Base-by-base conservation (phyloP, 78 protist genomes). In the Dictyostelium firmibasis region DNA sequence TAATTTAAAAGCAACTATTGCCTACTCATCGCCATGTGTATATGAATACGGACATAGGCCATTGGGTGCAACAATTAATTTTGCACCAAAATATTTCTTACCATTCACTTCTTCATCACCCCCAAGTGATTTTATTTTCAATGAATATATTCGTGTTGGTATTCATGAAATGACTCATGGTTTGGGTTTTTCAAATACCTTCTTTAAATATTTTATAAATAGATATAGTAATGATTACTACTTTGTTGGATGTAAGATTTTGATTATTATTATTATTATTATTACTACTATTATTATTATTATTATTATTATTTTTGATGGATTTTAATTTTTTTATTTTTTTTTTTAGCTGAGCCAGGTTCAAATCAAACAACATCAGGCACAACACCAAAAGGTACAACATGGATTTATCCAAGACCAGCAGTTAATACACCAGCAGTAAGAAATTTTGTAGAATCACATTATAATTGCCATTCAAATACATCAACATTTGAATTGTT, bases 101-200 rank as follows among this genome's bases (percentile, higher is more conserved):
- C 33, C 69, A n/a, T 67, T 69, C 25, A 25, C 81, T 74, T 69
- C 77, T 29, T 0, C 38, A 27, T 35, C 29, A 27, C 16, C 50
- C 27, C 62, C 77, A 75, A 8, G 23, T 20, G 29, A 64, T 50
- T 47, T 64, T 81, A 16, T 31, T 23, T 67, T 81, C 35, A 81
- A 53, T 41, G 81, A 78, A 69, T 88, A 33, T 81, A 47, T 81
- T 67, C 41, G 94, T 43, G 94, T 88, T 88, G 94, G 94, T 33
- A 69, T 88, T 57, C 94, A 88, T 47, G 94, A 88, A 69, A 69
- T 81, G 78, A 81, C 84, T 10, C 94, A 88, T 88, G 94, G 86
- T 33, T 35, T 88, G 11, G 94, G 94, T 33, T 88, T 88, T n/a
- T 29, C 77, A 60, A 16, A 23, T 23, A 31, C 4, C 9, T 88